Evolutionary conservation across 2,329 filamentous ascomycete genomes (phyloP).

Genomic region (Macrophomina tecta): DNA sequence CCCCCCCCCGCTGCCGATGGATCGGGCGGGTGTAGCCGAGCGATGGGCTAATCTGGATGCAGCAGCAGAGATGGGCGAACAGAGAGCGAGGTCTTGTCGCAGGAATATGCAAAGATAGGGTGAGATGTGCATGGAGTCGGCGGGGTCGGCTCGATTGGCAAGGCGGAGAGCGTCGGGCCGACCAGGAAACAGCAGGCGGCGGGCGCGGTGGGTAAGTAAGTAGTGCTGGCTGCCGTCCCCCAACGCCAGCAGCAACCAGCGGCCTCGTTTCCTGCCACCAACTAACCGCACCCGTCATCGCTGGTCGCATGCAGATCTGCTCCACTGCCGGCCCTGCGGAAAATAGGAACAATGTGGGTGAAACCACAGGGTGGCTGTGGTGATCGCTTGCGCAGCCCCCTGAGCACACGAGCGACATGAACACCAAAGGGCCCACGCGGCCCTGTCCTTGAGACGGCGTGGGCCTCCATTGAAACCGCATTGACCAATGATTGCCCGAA

Average conservation of each 20-base stretch:
- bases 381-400: slow-evolving; percentile 12
- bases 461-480: slow-evolving; percentile 13
- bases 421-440: slow-evolving; percentile 1
- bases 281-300: not conserved
- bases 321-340: not conserved
- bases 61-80: no score
- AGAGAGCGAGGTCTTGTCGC: no score
- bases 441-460: slow-evolving; percentile 15
- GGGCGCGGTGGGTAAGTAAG: no score
- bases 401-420: slow-evolving; percentile 13
- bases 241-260: not conserved
- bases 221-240: not conserved
- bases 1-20: no score
- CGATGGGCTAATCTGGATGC: no score
- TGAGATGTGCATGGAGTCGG: no score
- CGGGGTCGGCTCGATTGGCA: no score
- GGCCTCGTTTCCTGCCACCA: not conserved
- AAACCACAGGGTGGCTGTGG: not conserved
- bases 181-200: no score
- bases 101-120: no score
- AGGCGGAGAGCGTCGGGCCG: no score
- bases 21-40: no score
- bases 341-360: slow-evolving; percentile 12
- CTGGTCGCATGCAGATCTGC: not conserved
- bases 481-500: not conserved